Conservation (phyloP, 306 rosid species). For the cucumber (Cucumis sativus) region DNA sequence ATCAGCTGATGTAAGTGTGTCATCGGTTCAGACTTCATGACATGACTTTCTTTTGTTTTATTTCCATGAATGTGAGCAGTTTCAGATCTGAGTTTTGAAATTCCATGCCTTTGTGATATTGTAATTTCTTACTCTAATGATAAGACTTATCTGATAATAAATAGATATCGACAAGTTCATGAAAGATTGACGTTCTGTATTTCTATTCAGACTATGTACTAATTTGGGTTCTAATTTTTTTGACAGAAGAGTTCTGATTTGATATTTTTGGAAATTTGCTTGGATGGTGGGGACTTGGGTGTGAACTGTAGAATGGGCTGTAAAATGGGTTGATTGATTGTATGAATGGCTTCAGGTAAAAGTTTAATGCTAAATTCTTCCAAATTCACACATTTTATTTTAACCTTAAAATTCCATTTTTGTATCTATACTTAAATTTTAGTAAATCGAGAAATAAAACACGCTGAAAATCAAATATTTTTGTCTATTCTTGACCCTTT, state of each 20-base stretch:
- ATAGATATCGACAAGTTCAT: not conserved
- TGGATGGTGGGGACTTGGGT: not conserved
- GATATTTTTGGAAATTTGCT: not conserved
- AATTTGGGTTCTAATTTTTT: not conserved
- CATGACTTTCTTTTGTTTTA: slow-evolving; percentile 9
- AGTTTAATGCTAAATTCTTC: not conserved
- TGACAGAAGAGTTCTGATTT: not conserved
- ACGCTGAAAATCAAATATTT: too few relatives aligned
- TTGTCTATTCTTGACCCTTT: too few relatives aligned
- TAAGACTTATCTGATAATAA: not conserved
- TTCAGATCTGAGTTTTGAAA: slow-evolving; percentile 4
- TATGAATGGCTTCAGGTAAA: not conserved
- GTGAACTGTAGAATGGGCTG: not conserved
- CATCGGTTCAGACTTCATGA: not conserved
- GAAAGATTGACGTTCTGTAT: not conserved
- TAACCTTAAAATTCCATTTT: too few relatives aligned
- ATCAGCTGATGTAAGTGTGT: slow-evolving; percentile 3
- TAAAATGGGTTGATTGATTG: not conserved
- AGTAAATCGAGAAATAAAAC: too few relatives aligned
- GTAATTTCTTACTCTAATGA: not conserved
- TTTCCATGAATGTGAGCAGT: not conserved
- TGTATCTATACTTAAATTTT: too few relatives aligned
- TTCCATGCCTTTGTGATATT: not conserved
- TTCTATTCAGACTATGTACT: not conserved
- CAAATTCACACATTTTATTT: not conserved